These are phyloP conservation scores for Rubroshorea leprosula DNA, from an alignment of 345 rosid species.

Conservation along the genomic window DNA sequence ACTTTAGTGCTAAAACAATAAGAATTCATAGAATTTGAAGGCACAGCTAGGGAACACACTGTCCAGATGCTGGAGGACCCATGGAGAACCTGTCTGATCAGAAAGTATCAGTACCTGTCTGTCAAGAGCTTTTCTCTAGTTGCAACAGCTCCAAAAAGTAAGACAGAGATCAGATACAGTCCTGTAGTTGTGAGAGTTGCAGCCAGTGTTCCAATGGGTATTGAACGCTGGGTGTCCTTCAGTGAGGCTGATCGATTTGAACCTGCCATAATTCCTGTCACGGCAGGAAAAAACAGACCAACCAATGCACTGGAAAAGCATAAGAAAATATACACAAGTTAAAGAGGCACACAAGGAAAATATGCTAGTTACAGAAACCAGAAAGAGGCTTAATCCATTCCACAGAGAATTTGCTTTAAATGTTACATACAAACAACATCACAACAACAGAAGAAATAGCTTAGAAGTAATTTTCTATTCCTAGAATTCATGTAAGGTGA, in stretches of 20 bases:
- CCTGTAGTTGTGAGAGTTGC: constrained; percentile 84
- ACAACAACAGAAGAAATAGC: neutral
- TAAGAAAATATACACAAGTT: neutral
- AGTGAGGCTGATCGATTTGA: constrained; percentile 95
- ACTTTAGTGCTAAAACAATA: constrained; percentile 9
- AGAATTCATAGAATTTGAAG: neutral
- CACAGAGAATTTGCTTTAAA: neutral
- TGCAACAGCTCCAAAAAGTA: constrained; percentile 87
- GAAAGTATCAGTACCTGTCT: constrained; percentile 58
- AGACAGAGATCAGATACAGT: constrained; percentile 67
- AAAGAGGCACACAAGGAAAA: neutral
- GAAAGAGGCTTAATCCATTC: too few species aligned
- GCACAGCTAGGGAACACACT: neutral
- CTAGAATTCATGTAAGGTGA: neutral
- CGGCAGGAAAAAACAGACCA: constrained; percentile 99
- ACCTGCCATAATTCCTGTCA: constrained; percentile 99
- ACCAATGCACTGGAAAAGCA: constrained; percentile 36
- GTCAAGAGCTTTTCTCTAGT: constrained; percentile 84
- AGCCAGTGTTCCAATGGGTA: constrained; percentile 91
- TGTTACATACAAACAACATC: neutral
- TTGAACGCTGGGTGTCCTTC: constrained; percentile 94
- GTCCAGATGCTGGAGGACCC: neutral
- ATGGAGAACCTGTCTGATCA: neutral
- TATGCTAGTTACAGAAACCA: neutral
- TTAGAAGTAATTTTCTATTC: neutral